Evolutionary conservation across 2,329 filamentous ascomycete species (phyloP).

Genomic region (Verticillium alfalfae): DNA sequence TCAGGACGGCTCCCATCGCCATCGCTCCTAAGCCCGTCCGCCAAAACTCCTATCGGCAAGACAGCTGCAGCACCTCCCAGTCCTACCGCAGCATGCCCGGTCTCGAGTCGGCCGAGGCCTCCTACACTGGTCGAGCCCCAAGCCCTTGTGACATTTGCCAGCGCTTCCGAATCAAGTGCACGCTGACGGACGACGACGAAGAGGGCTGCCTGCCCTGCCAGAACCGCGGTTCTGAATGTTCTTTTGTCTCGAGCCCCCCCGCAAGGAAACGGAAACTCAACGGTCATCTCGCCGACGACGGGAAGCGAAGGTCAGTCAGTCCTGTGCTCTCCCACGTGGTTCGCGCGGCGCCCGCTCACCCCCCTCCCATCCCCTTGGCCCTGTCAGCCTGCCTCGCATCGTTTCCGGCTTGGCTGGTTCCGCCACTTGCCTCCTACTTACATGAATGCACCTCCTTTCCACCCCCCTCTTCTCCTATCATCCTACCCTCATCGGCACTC

Average conservation of each 20-base stretch:
- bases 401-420: background rate
- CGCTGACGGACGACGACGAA: constrained; percentile 68
- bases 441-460: background rate
- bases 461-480: constrained; percentile 1
- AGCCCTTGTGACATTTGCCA: constrained; percentile 70
- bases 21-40: constrained; percentile 56
- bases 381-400: background rate
- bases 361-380: background rate
- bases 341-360: background rate
- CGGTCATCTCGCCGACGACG: constrained; percentile 55
- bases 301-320: constrained; percentile 63
- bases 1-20: constrained; percentile 59
- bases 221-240: constrained; percentile 73
- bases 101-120: constrained; percentile 46
- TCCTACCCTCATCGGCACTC: constrained; percentile 1
- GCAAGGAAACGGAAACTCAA: constrained; percentile 76
- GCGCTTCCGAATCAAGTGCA: constrained; percentile 68
- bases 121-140: constrained; percentile 31
- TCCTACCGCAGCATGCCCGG: constrained; percentile 42
- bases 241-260: constrained; percentile 69
- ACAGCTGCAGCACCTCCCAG: constrained; percentile 41
- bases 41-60: constrained; percentile 37
- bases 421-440: background rate
- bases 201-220: constrained; percentile 70
- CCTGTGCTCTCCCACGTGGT: constrained; percentile 1